Conservation (phyloP, 192 early-diverging fungal species). For the Umbelopsis isabellina region DNA sequence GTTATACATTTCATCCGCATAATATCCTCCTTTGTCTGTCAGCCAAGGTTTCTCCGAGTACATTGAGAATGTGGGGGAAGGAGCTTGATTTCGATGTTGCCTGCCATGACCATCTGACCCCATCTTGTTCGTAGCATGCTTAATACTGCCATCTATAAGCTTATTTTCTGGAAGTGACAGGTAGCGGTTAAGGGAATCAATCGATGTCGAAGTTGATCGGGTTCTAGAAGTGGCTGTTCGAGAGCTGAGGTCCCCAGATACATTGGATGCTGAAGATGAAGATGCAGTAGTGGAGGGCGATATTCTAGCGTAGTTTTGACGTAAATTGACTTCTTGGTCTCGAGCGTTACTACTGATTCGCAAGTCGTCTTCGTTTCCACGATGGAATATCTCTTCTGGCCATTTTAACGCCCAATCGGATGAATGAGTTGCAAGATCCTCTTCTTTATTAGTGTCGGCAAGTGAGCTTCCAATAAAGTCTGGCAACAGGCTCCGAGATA, state of each 20-base stretch:
- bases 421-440: neutral
- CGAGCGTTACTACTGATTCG: neutral
- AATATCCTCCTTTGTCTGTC: constrained; percentile 6
- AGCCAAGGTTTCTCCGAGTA: constrained; percentile 16
- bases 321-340: neutral
- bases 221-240: constrained; percentile 2
- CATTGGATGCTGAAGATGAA: constrained; percentile 8
- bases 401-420: neutral
- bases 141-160: neutral
- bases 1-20: constrained; percentile 17
- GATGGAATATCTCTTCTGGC: neutral
- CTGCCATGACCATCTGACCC: neutral
- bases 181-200: constrained; percentile 1
- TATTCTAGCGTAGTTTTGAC: neutral
- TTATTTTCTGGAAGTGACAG: neutral
- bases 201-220: neutral
- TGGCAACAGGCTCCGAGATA: neutral
- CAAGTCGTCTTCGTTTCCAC: neutral
- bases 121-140: neutral
- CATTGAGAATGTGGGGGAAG: constrained; percentile 11
- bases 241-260: neutral
- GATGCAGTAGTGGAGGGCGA: constrained; percentile 8
- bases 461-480: constrained; percentile 8
- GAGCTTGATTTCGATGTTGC: neutral
- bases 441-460: neutral